Base-by-base conservation (phyloP, 1,284 basidiomycete genomes). In the Phaffia rhodozyma region DNA sequence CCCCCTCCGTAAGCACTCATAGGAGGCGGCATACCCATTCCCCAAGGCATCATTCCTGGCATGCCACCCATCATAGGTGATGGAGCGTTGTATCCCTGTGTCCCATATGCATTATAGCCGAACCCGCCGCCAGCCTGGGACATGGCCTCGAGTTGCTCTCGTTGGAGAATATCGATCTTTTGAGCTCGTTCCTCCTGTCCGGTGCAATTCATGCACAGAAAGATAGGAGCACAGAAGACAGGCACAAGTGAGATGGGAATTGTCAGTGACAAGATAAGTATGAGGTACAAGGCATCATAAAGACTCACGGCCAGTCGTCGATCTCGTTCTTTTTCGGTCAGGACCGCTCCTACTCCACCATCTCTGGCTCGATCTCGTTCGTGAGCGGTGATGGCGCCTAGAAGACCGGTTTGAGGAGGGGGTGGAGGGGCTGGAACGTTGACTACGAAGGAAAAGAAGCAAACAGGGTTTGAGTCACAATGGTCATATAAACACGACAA, bases 291-390 rank as follows among this genome's bases (percentile, higher is more conserved):
- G 20, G 3, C 21, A 1, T 27, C 23, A 23, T n/a, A 48, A n/a
- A 32, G 18, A 72, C 73, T 76, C 68, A 75, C 74, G 25, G 87
- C 91, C 30, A 89, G 66, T 30, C 92, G 82, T 72, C 90, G 87
- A 73, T 97, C 91, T 56, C 92, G 83, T 76, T 97, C 93, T 49
- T 92, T 83, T 77, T 97, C 93, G 1, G 94, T 97, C 69, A 98
- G 78, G 1, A 90, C 84, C 34, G 93, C 92, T 63, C 94, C 94
- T 38, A 96, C 83, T 30, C 94, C 94, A 61, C 94, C 93, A 59
- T 94, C 90, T 50, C 90, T 85, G 74, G 94, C 92, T 68, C 91
- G 82, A 67, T 97, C 93, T 63, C 89, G 83, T 76, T 98, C 92
- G 75, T 96, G 91, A 23, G 87, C 89, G 30, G 91, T 91, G 70